Evolutionary conservation across 441 rosid species (phyloP).

Genomic region (Adansonia rubrostipa): DNA sequence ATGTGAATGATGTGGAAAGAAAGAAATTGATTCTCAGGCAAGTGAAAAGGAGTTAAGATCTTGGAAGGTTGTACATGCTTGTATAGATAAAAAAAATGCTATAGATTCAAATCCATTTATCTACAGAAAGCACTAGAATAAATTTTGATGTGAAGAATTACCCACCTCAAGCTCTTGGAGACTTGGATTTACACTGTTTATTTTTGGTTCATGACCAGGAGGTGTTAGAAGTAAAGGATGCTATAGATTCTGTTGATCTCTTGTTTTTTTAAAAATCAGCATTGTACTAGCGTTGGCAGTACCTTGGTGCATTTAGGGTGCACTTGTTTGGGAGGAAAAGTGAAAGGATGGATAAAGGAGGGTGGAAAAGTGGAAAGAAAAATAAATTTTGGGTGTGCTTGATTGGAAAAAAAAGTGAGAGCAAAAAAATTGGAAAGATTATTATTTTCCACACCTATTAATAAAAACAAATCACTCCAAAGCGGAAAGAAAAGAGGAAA

Average conservation of each 20-base stretch:
- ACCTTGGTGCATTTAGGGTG: no score
- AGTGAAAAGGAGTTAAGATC: neutral
- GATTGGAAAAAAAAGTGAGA: no score
- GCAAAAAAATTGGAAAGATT: no score
- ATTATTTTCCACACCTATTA: no score
- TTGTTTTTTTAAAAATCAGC: neutral
- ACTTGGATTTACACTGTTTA: neutral
- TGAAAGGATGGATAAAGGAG: no score
- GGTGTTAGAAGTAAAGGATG: neutral
- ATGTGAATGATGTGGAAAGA: no score
- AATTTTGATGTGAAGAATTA: neutral
- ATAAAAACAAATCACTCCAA: no score
- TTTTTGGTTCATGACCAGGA: neutral
- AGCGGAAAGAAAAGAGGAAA: no score
- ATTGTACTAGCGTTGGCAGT: neutral
- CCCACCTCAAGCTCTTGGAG: neutral
- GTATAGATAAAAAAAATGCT: neutral
- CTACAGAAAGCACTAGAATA: neutral
- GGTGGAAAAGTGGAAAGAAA: no score
- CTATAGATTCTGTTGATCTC: neutral
- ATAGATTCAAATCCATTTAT: conserved; percentile 4
- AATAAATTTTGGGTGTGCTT: no score
- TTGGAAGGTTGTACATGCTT: conserved; percentile 9
- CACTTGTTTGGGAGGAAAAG: no score
- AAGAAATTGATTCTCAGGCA: neutral